phyloP scores from a whole-genome alignment of 176 grass and related monocot species.

The Chloris gayana region DNA sequence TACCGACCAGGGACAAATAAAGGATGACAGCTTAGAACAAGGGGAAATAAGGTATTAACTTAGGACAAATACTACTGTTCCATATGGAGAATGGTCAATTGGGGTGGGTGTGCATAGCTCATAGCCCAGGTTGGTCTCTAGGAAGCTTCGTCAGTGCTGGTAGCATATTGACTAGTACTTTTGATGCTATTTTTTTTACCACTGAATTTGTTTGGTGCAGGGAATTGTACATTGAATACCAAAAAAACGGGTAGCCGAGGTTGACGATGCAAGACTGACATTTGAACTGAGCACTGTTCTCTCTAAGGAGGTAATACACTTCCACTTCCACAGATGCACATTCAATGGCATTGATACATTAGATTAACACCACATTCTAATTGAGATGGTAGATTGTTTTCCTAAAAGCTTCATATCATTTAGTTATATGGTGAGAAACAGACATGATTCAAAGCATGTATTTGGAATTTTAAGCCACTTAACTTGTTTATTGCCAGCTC shows the following conservation, averaged over 20 bases:
- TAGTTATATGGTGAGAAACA: constrained; percentile 20
- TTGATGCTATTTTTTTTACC: neutral
- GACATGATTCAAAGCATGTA: neutral
- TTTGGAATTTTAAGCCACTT: neutral
- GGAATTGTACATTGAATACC: constrained; percentile 75
- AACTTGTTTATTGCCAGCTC: constrained; percentile 7
- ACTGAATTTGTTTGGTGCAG: constrained; percentile 40
- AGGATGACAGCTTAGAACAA: too few relatives aligned
- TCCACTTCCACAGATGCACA: neutral
- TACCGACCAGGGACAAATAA: too few relatives aligned
- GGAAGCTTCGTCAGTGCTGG: too few relatives aligned
- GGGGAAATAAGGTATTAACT: too few relatives aligned
- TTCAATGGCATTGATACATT: neutral
- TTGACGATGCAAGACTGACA: constrained; percentile 79
- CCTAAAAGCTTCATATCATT: constrained; percentile 1
- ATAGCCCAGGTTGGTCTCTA: too few relatives aligned
- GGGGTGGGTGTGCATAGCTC: too few relatives aligned
- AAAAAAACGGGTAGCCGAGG: constrained; percentile 67
- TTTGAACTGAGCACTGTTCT: constrained; percentile 95
- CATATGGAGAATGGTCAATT: too few relatives aligned
- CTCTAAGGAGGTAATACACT: constrained; percentile 75
- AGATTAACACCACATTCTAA: neutral
- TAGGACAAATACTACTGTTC: too few relatives aligned
- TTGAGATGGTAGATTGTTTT: constrained; percentile 19
- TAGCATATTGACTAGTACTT: neutral